Evolutionary conservation across 495 filamentous ascomycete genomes (phyloP), one percentile per base, ranked within the genome.

Genomic region (Tuber umbilicatum): DNA sequence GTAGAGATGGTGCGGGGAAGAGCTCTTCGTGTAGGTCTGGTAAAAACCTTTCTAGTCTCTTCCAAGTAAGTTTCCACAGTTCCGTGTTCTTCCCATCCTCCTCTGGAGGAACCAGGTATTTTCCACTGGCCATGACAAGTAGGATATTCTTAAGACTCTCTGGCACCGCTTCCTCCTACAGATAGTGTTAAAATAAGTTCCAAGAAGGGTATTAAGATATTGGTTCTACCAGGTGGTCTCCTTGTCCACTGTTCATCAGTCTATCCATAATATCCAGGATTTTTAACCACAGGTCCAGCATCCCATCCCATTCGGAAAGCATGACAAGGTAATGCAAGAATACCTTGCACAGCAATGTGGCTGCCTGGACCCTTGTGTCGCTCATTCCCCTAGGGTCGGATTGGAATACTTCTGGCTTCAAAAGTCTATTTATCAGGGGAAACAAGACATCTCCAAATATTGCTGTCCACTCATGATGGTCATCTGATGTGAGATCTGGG

Each of bases 111-210:
- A 92, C 90, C 10, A 99, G 88, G 78, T 93, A 94, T 41, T 92
- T 94, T 55, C 90, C 93, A 81, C 89, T 93, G 2, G 93, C 89
- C 95, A 99, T 98, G 78, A 99, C 94, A 21, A 98, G 87, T 21
- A 99, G 86, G 71, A 98, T 93, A 76, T 99, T 99, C 84, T 98
- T 99, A 75, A 99, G 85, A 78, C 91, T 93, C 82, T 99, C 96
- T 6, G 94, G 93, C 5, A 99, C 93, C 41, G 95, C 94, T 86
- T 98, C 94, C 84, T 97, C 93, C 91, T 94, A 77, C 73, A 79
- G 41, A 12, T 31, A 68, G 35, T 70, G 71, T 69, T 64, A 67
- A 69, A 60, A 60, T 41, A 27, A 68, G 27, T 47, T 69, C 21
- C 5, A 70, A 74, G 40, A 60, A 42, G 16, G 12, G 12, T 21